phyloP scores from a whole-genome alignment of 805 yeast genomes.

The Danielia reshetovae region DNA sequence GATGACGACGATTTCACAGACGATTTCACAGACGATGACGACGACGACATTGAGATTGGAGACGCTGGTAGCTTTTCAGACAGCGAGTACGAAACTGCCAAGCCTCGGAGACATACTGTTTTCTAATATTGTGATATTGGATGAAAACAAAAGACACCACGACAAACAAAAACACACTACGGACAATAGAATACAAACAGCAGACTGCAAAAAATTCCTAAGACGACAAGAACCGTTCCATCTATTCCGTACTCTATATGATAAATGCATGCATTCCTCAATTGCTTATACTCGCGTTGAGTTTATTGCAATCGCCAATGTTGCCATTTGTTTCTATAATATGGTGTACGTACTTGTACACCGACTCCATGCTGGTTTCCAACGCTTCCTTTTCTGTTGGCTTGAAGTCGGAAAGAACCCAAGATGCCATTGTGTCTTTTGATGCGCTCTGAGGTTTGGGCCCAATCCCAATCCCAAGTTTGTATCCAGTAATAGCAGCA shows the following conservation, averaged over 20 bases:
- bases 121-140: too few species aligned
- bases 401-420: conserved; percentile 38
- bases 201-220: too few species aligned
- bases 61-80: too few species aligned
- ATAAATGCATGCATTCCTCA: too few species aligned
- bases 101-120: too few species aligned
- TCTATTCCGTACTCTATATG: too few species aligned
- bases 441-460: conserved; percentile 37
- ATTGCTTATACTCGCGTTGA: conserved; percentile 19
- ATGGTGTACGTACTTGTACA: conserved; percentile 19
- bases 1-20: conserved; percentile 6
- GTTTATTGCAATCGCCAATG: conserved; percentile 24
- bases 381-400: conserved; percentile 20
- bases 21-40: conserved; percentile 4
- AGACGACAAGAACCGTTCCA: too few species aligned
- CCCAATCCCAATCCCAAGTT: conserved; percentile 40
- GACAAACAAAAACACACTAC: too few species aligned
- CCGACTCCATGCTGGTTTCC: conserved; percentile 11
- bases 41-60: too few species aligned
- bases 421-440: conserved; percentile 31
- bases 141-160: too few species aligned
- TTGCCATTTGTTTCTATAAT: conserved; percentile 21
- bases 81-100: too few species aligned
- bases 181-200: too few species aligned
- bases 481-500: conserved; percentile 15